A percentile compares a stretch with the other conserved stretches of the same genome.
phyloP scores from a whole-genome alignment of 768 basidiomycete genomes.

The Pseudohyphozyma bogoriensis region DNA sequence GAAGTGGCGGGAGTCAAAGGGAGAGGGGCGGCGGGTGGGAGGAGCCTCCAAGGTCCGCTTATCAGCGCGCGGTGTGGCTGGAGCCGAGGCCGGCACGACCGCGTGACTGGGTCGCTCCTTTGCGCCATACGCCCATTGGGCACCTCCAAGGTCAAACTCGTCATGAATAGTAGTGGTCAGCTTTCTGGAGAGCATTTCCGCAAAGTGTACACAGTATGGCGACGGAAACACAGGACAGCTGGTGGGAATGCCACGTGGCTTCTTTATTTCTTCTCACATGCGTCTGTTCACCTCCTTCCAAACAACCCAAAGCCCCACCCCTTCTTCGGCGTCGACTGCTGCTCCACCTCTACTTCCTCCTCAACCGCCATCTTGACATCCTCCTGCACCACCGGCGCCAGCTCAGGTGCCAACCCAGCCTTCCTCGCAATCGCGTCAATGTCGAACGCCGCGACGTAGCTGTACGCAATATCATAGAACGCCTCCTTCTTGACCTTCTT shows the following conservation, averaged over 20 bases:
- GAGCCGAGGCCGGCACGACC: not conserved
- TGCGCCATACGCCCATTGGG: not conserved
- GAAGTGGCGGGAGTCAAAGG: not conserved
- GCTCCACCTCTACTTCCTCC: not conserved
- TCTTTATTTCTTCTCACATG: not conserved
- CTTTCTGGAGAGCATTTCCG: not conserved
- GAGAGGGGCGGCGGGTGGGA: too few species aligned
- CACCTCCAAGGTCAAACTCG: not conserved
- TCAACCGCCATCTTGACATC: not conserved
- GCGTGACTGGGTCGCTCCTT: not conserved
- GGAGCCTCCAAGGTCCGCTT: too few species aligned
- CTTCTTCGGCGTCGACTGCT: not conserved
- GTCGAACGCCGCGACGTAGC: conserved; percentile 61
- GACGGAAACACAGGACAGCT: too few species aligned
- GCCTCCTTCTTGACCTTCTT: conserved; percentile 73
- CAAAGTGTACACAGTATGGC: too few species aligned
- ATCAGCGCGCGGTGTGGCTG: too few species aligned
- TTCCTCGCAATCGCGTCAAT: conserved; percentile 20
- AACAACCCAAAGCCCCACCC: conserved; percentile 8
- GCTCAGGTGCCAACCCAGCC: conserved; percentile 7
- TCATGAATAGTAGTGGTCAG: not conserved
- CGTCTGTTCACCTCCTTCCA: not conserved
- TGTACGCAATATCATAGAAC: conserved; percentile 90
- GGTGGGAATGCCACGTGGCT: too few species aligned
- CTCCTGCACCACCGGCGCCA: not conserved